Base-by-base conservation (phyloP, 2,329 filamentous ascomycete species). In the Penicillium sp. region DNA sequence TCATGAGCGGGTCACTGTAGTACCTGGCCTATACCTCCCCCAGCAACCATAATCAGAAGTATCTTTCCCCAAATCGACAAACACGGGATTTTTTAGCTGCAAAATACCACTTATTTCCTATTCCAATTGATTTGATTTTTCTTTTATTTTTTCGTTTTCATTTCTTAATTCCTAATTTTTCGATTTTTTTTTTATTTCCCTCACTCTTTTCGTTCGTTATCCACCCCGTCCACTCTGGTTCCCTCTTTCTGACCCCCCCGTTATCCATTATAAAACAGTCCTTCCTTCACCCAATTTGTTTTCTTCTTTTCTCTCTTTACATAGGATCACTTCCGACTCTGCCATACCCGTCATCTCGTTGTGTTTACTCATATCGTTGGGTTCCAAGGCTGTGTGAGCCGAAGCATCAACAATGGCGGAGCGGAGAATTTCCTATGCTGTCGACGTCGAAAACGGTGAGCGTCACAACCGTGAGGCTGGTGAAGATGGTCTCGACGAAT, bases 401-500 rank as follows among this genome's bases (percentile, higher is more conserved):
- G 63, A 63, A 70, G 67, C 63, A 67, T 56, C 59, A 73, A 74
- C 68, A 71, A 74, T 74, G 72, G 70, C 72, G 68, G 72, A 74
- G 69, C 71, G 71, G 71, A 74, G 71, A 67, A 73, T 74, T 66
- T 74, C 71, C 71, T 74, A 74, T 70, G 71, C 71, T 70, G 68
- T 70, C 61, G 71, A 74, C 61, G 71, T 74, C 55, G 72, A 74
- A 63, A 74, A 74, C 63, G 72, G 72, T 61, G 71, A 74, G 53
- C 67, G 67, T 63, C 66, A 67, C 39, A 38, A 29, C 63, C 68
- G 67, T 58, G 63, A 62, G 34, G 59, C 59, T 30, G 70, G 69
- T 19, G 57, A 70, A 41, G 59, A 61, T 36, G 58, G 52, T 50
- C 67, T 72, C 74, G 84, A 86, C 70, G 84, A 87, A 72, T 87